These are phyloP conservation scores for Polygonum aviculare DNA, from an alignment of 148 eudicot species.

Conservation along the genomic window DNA sequence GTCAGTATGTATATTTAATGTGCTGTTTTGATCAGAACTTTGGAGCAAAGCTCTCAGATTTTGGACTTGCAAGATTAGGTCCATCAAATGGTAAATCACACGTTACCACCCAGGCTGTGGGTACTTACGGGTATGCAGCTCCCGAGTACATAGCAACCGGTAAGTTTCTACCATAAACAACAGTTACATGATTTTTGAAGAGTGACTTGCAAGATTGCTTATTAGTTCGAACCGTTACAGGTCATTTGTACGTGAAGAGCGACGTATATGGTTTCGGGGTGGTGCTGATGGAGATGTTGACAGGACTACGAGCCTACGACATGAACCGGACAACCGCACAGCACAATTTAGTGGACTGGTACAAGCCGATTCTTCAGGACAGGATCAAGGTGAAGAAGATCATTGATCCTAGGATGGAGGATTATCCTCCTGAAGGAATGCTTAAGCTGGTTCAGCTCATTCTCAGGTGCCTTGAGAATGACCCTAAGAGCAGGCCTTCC, in stretches of 20 bases:
- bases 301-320: conserved; percentile 54
- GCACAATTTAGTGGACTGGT: conserved; percentile 52
- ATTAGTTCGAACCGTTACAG: conserved; percentile 14
- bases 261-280: conserved; percentile 85
- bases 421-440: conserved; percentile 45
- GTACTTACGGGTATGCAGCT: conserved; percentile 86
- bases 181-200: not conserved
- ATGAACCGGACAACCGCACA: conserved; percentile 33
- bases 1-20: not conserved
- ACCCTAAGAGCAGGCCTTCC: conserved; percentile 45
- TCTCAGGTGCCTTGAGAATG: conserved; percentile 41
- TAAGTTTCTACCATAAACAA: conserved; percentile 13
- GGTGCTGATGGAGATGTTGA: conserved; percentile 51
- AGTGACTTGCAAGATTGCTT: not conserved
- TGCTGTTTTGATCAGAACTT: conserved; percentile 31
- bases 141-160: conserved; percentile 84
- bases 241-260: conserved; percentile 63
- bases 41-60: conserved; percentile 76
- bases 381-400: conserved; percentile 38
- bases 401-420: conserved; percentile 48
- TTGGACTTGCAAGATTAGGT: conserved; percentile 85
- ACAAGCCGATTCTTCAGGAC: conserved; percentile 43
- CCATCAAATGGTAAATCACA: conserved; percentile 64
- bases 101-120: conserved; percentile 65
- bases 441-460: conserved; percentile 42